Base-by-base conservation (phyloP, 495 filamentous ascomycete species). In the Aspergillus bertholletiae region DNA sequence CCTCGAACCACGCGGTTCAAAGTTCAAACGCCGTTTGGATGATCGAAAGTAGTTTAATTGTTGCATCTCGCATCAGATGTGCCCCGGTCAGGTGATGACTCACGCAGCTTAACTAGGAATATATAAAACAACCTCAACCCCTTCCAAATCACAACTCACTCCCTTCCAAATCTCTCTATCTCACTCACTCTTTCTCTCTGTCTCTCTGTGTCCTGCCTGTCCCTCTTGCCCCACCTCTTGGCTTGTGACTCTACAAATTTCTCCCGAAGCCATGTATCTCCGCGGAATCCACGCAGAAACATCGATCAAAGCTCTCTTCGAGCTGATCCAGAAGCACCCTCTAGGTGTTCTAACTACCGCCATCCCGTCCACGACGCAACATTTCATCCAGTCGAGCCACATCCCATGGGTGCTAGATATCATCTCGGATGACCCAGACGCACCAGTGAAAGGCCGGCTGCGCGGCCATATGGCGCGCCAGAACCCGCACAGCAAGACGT, bases 391-490 rank as follows among this genome's bases (percentile, higher is more conserved):
- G 58, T 71, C 65, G 32, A 82, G 73, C 49, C 80, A 84, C 59
- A 78, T 85, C 46, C 81, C 81, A 7, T 85, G 69, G 34, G 60
- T 84, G n/a, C 65, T 85, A 2, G 79, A 85, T 54, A 59, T 76
- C 4, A 43, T 43, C 2, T 53, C 61, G 8, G 64, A 67, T 17
- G 46, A 46, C 32, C 12, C 70, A 43, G 69, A 66, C 0, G 58
- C 62, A 5, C 56, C 56, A 13, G 61, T 61, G 12, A 66, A 73
- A 28, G 71, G 71, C 13, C 46, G 51, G 7, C 64, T 85, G 5
- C 73, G 82, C n/a, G 80, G 75, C 11, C 82, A 85, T 60, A 66
- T 84, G 23, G 82, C 81, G 15, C 66, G 75, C 24, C 63, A 65
- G 39, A 85, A 84, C 58, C 81, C 80, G 0, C 82, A 85, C 53